Evolutionary conservation across 2,329 filamentous ascomycete genomes (phyloP).

Genomic region (Pseudogymnoascus sp.): DNA sequence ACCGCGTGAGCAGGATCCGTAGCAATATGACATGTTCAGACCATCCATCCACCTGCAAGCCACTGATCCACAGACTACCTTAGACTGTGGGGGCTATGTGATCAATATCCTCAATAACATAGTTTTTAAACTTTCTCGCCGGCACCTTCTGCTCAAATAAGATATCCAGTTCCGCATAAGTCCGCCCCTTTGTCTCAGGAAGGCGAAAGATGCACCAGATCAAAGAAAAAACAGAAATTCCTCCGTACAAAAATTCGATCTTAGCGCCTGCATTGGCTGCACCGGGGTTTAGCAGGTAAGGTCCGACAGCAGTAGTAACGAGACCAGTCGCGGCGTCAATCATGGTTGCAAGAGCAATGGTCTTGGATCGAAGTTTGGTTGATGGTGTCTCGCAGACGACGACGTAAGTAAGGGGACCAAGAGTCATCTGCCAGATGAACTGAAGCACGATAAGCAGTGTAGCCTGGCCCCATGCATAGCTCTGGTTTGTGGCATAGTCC

Average conservation of each 20-base stretch:
- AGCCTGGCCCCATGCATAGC: background rate
- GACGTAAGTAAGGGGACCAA: conserved; percentile 34
- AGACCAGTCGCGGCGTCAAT: conserved; percentile 29
- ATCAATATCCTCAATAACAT: background rate
- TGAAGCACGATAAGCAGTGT: background rate
- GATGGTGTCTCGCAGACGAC: conserved; percentile 34
- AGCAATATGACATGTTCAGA: background rate
- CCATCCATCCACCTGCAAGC: background rate
- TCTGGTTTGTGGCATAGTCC: too few species aligned
- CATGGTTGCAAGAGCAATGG: conserved; percentile 31
- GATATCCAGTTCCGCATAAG: conserved; percentile 36
- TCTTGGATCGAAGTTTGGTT: conserved; percentile 32
- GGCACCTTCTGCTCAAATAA: conserved; percentile 31
- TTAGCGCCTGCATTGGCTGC: conserved; percentile 24
- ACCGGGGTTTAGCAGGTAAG: conserved; percentile 30
- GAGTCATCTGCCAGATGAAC: conserved; percentile 33
- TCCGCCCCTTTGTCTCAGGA: conserved; percentile 34
- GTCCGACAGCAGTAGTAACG: conserved; percentile 28
- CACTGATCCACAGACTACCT: background rate
- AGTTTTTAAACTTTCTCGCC: conserved; percentile 21
- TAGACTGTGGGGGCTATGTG: background rate
- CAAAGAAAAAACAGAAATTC: conserved; percentile 25
- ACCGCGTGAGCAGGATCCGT: too few species aligned
- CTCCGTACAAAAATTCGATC: conserved; percentile 25
- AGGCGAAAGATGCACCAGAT: conserved; percentile 32